phyloP scores from a whole-genome alignment of 345 rosid species.

The Hirschfeldia incana region DNA sequence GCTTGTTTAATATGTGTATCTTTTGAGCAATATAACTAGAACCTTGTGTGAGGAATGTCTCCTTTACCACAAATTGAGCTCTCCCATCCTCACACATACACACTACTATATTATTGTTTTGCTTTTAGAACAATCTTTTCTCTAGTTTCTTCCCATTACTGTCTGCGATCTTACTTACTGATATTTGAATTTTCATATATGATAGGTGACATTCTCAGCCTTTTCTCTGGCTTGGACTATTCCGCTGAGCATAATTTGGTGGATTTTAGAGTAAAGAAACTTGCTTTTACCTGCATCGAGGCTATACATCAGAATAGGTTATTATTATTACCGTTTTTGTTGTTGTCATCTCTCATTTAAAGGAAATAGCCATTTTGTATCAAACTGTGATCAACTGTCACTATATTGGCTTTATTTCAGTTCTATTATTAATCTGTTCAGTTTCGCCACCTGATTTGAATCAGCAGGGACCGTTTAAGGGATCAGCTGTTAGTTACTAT shows the following conservation, averaged over 20 bases:
- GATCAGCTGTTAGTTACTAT: slow-evolving; percentile 56
- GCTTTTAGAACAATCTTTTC: not conserved
- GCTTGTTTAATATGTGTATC: slow-evolving; percentile 9
- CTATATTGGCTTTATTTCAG: slow-evolving; percentile 1
- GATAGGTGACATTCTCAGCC: slow-evolving; percentile 69
- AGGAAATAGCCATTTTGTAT: slow-evolving; percentile 21
- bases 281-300: slow-evolving; percentile 67
- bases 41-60: slow-evolving; percentile 15
- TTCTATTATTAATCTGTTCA: slow-evolving; percentile 21
- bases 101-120: not conserved
- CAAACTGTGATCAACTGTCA: slow-evolving; percentile 5
- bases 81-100: not conserved
- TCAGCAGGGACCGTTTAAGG: slow-evolving; percentile 58
- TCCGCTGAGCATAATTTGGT: slow-evolving; percentile 51
- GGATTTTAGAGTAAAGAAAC: slow-evolving; percentile 76
- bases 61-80: slow-evolving; percentile 13
- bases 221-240: slow-evolving; percentile 67
- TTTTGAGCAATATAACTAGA: slow-evolving; percentile 9
- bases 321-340: not conserved
- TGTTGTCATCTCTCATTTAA: slow-evolving; percentile 3
- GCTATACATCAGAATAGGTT: slow-evolving; percentile 87
- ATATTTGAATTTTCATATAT: slow-evolving; percentile 35
- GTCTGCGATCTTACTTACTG: slow-evolving; percentile 17
- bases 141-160: not conserved
- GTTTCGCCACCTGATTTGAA: slow-evolving; percentile 27